phyloP scores from a whole-genome alignment of 306 rosid genomes.

The Malus asiatica region DNA sequence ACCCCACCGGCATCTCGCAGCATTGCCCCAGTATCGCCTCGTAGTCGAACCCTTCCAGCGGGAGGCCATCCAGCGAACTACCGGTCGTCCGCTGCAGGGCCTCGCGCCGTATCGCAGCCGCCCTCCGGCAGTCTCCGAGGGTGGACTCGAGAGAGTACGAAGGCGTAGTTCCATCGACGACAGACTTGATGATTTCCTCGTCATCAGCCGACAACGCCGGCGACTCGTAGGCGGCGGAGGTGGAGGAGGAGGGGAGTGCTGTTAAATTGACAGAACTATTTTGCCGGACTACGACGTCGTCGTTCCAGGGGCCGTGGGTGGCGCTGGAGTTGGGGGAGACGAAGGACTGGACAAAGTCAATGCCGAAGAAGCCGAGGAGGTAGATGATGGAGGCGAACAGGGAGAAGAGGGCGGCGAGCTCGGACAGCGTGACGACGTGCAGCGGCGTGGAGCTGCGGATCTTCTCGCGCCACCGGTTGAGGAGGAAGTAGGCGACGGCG shows the following conservation, averaged over 20 bases:
- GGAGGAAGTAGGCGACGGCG: slow-evolving; percentile 26
- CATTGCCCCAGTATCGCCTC: slow-evolving; percentile 28
- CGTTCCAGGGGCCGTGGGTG: slow-evolving; percentile 1
- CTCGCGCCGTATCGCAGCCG: slow-evolving; percentile 17
- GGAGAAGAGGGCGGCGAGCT: slow-evolving; percentile 23
- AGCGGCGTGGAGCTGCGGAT: slow-evolving; percentile 18
- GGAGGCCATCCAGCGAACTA: slow-evolving; percentile 18
- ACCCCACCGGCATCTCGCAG: slow-evolving; percentile 30
- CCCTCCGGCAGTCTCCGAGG: slow-evolving; percentile 19
- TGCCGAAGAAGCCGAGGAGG: slow-evolving; percentile 31
- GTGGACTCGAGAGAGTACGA: slow-evolving; percentile 23
- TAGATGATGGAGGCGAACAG: slow-evolving; percentile 23
- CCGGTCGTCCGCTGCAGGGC: slow-evolving; percentile 18
- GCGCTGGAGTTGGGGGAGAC: not conserved
- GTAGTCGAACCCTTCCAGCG: slow-evolving; percentile 29
- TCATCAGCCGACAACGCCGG: not conserved
- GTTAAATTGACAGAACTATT: not conserved
- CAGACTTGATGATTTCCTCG: slow-evolving; percentile 10
- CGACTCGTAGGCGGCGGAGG: too few species aligned
- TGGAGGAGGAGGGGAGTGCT: not conserved
- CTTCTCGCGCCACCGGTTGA: slow-evolving; percentile 26
- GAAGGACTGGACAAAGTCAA: slow-evolving; percentile 17
- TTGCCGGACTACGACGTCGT: not conserved
- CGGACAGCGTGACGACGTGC: slow-evolving; percentile 17
- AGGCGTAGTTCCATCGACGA: slow-evolving; percentile 7